Conservation (phyloP, 2,329 filamentous ascomycete genomes). For the Xylaria sp. region DNA sequence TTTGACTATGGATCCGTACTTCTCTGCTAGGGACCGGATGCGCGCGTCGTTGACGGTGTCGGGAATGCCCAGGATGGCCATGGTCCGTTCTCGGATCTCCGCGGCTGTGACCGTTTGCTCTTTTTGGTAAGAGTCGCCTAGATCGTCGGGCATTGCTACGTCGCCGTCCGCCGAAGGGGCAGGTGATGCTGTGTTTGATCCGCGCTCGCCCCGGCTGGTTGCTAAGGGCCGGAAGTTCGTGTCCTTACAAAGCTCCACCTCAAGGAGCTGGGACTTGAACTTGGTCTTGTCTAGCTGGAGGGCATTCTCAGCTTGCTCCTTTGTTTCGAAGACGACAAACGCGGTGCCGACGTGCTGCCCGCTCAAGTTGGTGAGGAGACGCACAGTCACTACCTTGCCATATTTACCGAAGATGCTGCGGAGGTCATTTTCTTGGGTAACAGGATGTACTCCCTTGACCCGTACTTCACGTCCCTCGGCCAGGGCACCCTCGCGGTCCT, state of each 20-base stretch:
- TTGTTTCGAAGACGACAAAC: constrained; percentile 80
- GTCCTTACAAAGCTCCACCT: constrained; percentile 69
- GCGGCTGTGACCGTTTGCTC: constrained; percentile 53
- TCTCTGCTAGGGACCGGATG: constrained; percentile 76
- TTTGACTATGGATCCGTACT: constrained; percentile 76
- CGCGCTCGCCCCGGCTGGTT: constrained; percentile 52
- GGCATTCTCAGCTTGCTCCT: constrained; percentile 73
- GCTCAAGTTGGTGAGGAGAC: constrained; percentile 73
- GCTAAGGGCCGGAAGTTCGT: constrained; percentile 67
- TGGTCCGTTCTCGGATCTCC: constrained; percentile 72
- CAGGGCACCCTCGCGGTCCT: constrained; percentile 79
- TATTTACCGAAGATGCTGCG: constrained; percentile 77
- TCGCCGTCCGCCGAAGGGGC: constrained; percentile 53
- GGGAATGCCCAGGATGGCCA: constrained; percentile 85
- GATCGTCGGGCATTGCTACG: constrained; percentile 51
- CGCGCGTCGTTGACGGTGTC: constrained; percentile 93
- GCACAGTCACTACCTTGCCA: constrained; percentile 77
- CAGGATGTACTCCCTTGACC: constrained; percentile 73
- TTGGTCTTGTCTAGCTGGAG: constrained; percentile 77
- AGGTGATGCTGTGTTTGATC: constrained; percentile 51
- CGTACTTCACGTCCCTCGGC: constrained; percentile 91
- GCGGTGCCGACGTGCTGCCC: constrained; percentile 80
- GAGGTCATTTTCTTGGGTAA: constrained; percentile 73
- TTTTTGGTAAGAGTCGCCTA: constrained; percentile 32
- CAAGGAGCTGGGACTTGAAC: constrained; percentile 73